phyloP scores from a whole-genome alignment of 2,329 filamentous ascomycete genomes.

The Exophiala aquamarina region DNA sequence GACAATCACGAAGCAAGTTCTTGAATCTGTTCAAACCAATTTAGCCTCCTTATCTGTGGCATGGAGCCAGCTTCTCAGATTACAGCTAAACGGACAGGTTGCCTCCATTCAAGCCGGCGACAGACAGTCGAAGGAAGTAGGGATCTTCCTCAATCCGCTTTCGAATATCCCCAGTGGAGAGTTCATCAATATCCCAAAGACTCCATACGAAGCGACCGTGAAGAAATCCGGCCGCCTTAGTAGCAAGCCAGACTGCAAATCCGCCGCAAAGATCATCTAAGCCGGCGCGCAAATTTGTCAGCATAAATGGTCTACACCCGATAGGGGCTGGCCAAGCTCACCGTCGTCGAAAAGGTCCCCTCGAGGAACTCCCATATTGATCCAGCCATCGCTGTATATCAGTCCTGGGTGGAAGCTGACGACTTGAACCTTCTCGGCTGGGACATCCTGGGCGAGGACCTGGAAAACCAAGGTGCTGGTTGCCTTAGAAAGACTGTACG shows the following conservation, averaged over 20 bases:
- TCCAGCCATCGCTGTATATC: constrained; percentile 4
- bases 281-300: no score
- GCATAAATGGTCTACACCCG: no score
- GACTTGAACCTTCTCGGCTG: constrained; percentile 4
- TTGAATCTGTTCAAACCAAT: no score
- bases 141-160: constrained; percentile 5
- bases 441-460: constrained; percentile 1
- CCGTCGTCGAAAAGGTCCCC: not conserved
- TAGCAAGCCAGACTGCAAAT: constrained; percentile 15
- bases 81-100: no score
- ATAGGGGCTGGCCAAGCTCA: not conserved
- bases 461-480: constrained; percentile 4
- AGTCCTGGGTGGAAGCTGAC: constrained; percentile 7
- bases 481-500: not conserved
- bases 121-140: not conserved
- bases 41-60: no score
- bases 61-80: no score
- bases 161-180: constrained; percentile 2
- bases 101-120: no score
- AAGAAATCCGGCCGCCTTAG: constrained; percentile 12
- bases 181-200: constrained; percentile 19
- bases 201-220: constrained; percentile 19
- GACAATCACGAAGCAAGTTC: no score
- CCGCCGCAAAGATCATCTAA: constrained; percentile 3
- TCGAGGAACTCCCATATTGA: no score